Conservation (phyloP, 2,329 filamentous ascomycete genomes). For the Aureobasidium namibiae region DNA sequence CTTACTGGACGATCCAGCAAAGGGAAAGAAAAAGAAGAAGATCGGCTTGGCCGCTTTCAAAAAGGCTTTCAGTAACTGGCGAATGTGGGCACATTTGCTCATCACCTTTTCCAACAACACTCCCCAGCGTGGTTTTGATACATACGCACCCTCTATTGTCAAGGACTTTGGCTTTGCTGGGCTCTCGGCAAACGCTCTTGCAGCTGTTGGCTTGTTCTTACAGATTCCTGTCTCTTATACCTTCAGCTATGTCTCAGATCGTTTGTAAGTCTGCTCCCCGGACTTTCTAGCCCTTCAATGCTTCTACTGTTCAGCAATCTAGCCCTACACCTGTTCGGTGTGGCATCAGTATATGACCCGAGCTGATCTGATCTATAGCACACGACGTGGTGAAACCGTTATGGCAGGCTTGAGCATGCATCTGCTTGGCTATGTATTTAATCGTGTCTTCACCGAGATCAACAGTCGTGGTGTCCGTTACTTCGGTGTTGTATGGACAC, state of each 20-base stretch:
- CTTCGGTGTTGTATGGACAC: constrained; percentile 50
- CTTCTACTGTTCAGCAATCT: no score
- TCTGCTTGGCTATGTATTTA: constrained; percentile 46
- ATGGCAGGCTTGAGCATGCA: constrained; percentile 42
- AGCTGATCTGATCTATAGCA: constrained; percentile 21
- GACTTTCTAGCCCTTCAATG: no score
- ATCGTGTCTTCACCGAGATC: constrained; percentile 44
- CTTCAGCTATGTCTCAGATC: constrained; percentile 48
- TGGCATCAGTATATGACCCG: no score
- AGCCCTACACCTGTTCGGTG: no score
- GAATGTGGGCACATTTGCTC: constrained; percentile 26
- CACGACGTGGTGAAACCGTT: constrained; percentile 45
- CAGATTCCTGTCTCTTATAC: constrained; percentile 42
- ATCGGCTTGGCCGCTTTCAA: constrained; percentile 26
- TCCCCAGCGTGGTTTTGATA: constrained; percentile 24
- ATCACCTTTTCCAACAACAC: constrained; percentile 27
- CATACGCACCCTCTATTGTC: constrained; percentile 27
- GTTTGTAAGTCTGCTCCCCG: constrained; percentile 41
- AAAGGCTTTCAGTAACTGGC: constrained; percentile 26
- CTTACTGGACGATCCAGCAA: constrained; percentile 24
- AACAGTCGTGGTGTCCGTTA: constrained; percentile 37
- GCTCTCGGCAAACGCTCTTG: constrained; percentile 25
- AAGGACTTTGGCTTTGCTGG: constrained; percentile 21
- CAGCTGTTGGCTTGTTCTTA: constrained; percentile 27
- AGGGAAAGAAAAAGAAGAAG: constrained; percentile 23